A percentile compares a stretch with the other conserved stretches of the same genome.
phyloP scores from a whole-genome alignment of 192 early-diverging fungal genomes.

The Entomortierella parvispora region DNA sequence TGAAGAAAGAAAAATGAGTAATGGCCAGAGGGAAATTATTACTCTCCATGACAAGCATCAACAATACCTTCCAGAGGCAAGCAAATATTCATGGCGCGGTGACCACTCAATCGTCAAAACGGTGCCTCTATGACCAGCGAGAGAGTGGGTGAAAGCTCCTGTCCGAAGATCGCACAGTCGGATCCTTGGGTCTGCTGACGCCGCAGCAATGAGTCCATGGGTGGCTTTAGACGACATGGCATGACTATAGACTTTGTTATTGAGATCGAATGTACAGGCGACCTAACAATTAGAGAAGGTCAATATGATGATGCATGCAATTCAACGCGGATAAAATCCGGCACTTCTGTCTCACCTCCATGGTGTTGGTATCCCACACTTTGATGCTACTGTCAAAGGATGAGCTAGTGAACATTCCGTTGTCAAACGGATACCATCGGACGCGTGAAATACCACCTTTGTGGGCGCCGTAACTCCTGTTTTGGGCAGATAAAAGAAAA shows the following conservation, averaged over 20 bases:
- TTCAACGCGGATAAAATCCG: too few relatives aligned
- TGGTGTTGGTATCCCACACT: slow-evolving; percentile 82
- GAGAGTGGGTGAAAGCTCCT: slow-evolving; percentile 65
- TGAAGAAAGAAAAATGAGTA: slow-evolving; percentile 6
- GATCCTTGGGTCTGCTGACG: slow-evolving; percentile 70
- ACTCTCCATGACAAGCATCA: slow-evolving; percentile 1
- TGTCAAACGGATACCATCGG: slow-evolving; percentile 86
- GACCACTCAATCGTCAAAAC: slow-evolving; percentile 80
- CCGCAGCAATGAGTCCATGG: slow-evolving; percentile 84
- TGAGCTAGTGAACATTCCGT: slow-evolving; percentile 83
- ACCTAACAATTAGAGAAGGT: too few relatives aligned
- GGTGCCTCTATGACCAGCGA: slow-evolving; percentile 70
- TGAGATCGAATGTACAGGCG: slow-evolving; percentile 76
- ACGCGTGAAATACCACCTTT: slow-evolving; percentile 73
- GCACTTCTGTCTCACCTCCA: too few relatives aligned
- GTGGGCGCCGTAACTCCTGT: slow-evolving; percentile 65
- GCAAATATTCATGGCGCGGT: slow-evolving; percentile 69
- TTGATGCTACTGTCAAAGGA: slow-evolving; percentile 82
- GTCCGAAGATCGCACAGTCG: slow-evolving; percentile 83
- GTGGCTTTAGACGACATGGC: slow-evolving; percentile 80
- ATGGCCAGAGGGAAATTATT: not conserved
- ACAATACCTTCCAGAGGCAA: slow-evolving; percentile 78
- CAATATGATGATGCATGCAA: too few relatives aligned
- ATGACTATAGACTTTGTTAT: slow-evolving; percentile 73
- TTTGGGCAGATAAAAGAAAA: slow-evolving; percentile 35